Percentiles rank a stretch among this genome's conserved stretches.
These are phyloP conservation scores for Coemansia sp. DNA, from an alignment of 192 early-diverging fungal species.

Conservation along the genomic window DNA sequence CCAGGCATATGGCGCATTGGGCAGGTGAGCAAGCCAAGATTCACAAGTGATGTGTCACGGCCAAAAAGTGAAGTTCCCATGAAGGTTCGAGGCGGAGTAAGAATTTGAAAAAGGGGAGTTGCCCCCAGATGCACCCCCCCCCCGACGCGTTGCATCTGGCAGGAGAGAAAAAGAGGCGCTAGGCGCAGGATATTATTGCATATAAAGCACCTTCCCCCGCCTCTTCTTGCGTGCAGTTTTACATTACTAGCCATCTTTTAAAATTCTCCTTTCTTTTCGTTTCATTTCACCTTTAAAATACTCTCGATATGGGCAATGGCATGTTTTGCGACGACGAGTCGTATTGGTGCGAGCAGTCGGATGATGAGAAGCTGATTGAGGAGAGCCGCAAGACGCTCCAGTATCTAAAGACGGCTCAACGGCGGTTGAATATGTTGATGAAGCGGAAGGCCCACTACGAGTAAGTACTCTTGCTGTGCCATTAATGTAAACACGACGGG, in stretches of 20 bases:
- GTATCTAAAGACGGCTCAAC: constrained; percentile 28
- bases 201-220: neutral
- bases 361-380: constrained; percentile 25
- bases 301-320: constrained; percentile 38
- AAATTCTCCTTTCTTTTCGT: neutral
- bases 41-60: too few species aligned
- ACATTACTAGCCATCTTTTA: neutral
- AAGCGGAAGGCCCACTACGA: constrained; percentile 26
- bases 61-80: too few species aligned
- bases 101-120: too few species aligned
- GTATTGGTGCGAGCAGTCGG: constrained; percentile 15
- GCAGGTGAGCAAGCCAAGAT: too few species aligned
- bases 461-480: constrained; percentile 23
- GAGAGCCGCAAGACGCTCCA: constrained; percentile 34
- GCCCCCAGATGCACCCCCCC: too few species aligned
- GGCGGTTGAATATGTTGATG: constrained; percentile 31
- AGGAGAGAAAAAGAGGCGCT: constrained; percentile 15
- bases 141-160: neutral
- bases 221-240: constrained; percentile 2
- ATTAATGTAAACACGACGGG: neutral
- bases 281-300: neutral
- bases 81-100: too few species aligned
- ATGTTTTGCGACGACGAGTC: constrained; percentile 41
- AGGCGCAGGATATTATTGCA: constrained; percentile 9
- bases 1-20: too few species aligned